phyloP scores from a whole-genome alignment of 179 eudicot species.

The Corrigiola litoralis region DNA sequence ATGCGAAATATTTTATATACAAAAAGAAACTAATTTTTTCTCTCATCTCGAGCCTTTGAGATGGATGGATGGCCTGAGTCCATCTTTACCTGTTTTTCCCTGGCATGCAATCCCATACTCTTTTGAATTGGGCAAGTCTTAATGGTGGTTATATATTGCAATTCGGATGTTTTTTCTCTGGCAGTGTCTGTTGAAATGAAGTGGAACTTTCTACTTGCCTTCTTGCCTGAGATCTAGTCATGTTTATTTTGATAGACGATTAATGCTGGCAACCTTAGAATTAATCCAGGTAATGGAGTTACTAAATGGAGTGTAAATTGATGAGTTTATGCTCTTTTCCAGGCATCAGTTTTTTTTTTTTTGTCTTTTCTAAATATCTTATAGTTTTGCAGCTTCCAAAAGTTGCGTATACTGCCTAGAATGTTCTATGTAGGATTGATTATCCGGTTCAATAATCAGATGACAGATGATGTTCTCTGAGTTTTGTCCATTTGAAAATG shows the following conservation, averaged over 20 bases:
- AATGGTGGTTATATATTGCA: too few species aligned
- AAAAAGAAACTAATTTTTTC: neutral
- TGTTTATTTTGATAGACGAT: neutral
- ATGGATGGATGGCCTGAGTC: neutral
- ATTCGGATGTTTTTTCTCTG: neutral
- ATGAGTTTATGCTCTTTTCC: too few species aligned
- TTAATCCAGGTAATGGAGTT: neutral
- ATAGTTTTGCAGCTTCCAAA: neutral
- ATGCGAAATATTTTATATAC: neutral
- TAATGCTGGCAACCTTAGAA: neutral
- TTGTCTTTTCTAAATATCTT: neutral
- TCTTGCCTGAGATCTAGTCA: neutral
- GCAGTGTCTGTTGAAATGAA: neutral
- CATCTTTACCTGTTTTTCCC: too few species aligned
- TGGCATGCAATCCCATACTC: too few species aligned
- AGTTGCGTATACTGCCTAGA: too few species aligned
- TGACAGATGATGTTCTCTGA: neutral
- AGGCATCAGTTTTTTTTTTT: too few species aligned
- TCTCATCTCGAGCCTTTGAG: neutral
- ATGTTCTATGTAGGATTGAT: too few species aligned
- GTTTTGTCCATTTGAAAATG: neutral
- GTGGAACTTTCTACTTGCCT: neutral
- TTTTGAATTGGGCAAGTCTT: too few species aligned
- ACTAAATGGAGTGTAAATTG: too few species aligned
- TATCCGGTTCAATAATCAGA: neutral